phyloP scores from a whole-genome alignment of 2,329 filamentous ascomycete genomes.

The Pseudocercospora cruenta region DNA sequence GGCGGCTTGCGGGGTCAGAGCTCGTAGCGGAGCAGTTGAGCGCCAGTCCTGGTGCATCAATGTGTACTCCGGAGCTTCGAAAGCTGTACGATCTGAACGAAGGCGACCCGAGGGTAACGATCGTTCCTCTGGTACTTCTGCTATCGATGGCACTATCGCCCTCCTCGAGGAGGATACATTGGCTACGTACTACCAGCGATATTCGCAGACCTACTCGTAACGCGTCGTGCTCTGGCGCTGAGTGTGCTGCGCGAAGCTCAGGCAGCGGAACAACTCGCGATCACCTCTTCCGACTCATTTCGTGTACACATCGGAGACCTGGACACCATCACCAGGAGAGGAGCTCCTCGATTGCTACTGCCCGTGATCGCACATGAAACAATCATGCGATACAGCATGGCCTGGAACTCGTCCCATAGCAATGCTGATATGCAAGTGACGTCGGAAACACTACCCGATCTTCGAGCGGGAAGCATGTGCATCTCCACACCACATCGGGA shows the following conservation, averaged over 20 bases:
- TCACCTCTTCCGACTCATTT: not conserved
- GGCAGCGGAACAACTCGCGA: not conserved
- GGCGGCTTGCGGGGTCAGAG: not conserved
- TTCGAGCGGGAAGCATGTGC: not conserved
- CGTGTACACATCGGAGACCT: not conserved
- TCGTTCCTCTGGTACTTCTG: not conserved
- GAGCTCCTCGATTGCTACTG: too few relatives aligned
- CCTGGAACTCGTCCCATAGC: too few relatives aligned
- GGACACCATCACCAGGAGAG: not conserved
- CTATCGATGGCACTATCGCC: too few relatives aligned
- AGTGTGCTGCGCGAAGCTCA: not conserved
- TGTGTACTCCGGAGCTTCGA: not conserved
- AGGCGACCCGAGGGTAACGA: not conserved
- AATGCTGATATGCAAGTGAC: not conserved
- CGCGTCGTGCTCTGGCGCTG: not conserved
- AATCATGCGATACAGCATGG: too few relatives aligned
- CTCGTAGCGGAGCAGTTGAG: not conserved
- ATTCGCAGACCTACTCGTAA: not conserved
- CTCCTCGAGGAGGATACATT: too few relatives aligned
- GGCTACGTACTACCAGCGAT: not conserved
- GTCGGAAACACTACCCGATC: not conserved
- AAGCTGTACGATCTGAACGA: not conserved
- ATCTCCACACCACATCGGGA: not conserved
- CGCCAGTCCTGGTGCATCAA: not conserved
- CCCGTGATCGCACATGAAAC: too few relatives aligned